Evolutionary conservation across 257 asterid species (phyloP).

Genomic region (Solanum stenotomum): DNA sequence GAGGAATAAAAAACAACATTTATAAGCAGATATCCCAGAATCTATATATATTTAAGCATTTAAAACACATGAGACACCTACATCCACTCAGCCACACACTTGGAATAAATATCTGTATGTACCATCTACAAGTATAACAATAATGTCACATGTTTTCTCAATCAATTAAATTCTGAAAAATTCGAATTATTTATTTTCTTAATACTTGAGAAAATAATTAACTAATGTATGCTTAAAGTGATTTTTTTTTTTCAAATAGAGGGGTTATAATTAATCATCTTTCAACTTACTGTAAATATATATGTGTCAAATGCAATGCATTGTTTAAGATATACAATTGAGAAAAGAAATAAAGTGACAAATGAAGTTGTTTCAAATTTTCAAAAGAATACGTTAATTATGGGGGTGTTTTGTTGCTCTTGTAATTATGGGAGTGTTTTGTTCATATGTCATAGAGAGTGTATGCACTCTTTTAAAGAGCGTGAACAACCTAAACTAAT

Average conservation of each 20-base stretch:
- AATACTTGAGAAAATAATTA: background rate
- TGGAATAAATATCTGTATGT: background rate
- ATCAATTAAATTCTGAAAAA: background rate
- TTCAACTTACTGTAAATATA: background rate
- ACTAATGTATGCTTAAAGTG: background rate
- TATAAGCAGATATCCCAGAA: too few relatives aligned
- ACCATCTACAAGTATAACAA: background rate
- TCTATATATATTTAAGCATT: background rate
- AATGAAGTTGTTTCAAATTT: too few relatives aligned
- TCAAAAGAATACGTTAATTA: too few relatives aligned
- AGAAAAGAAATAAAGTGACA: too few relatives aligned
- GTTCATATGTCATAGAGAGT: too few relatives aligned
- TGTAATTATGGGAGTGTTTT: too few relatives aligned
- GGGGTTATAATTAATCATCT: background rate
- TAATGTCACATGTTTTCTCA: background rate
- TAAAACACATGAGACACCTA: background rate
- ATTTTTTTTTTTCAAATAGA: background rate
- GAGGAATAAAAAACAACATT: background rate
- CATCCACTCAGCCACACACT: too few relatives aligned
- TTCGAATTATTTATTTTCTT: background rate
- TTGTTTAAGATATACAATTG: background rate
- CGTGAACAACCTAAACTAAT: too few relatives aligned
- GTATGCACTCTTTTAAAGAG: too few relatives aligned
- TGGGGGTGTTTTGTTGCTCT: rapidly evolving
- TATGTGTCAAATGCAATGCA: background rate